Evolutionary conservation across 2,329 filamentous ascomycete species (phyloP), one percentile per base, ranked within the genome.

Genomic region (Neopestalotiopsis clavispora): DNA sequence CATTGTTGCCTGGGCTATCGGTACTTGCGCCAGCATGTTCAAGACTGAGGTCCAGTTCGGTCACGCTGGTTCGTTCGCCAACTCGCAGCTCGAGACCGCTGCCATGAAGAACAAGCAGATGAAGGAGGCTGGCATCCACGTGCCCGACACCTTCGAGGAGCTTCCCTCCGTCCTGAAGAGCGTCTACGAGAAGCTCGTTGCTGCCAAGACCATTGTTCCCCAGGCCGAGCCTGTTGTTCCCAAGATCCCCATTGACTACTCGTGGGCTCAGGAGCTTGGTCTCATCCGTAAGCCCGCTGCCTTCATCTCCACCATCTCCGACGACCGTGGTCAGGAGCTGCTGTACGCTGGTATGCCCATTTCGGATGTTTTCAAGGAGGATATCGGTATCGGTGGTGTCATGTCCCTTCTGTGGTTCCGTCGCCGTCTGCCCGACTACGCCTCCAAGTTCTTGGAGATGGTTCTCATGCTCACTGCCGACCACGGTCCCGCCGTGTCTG

Each of bases 351-450:
- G 96, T 80, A 97, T 99, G 94, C 96, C 96, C 80, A 99, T 99
- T 80, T 98, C 96, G n/a, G 96, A 99, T 81, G 96, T 99, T 73
- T 99, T 99, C 92, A 93, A 86, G 83, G 96, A 99, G 88, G 95
- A 98, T 77, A 98, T 99, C 78, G 96, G 96, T 77, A 98, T 99
- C 77, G 96, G 96, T 82, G 96, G 96, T 92, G 96, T 99, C 86
- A 99, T 99, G 96, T 98, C 96, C 71, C 91, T 99, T 69, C 89
- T 99, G 77, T 99, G 96, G 96, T 99, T 99, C 94, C 95, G 96
- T 80, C 95, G 96, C 84, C 93, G 96, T 80, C 92, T 99, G 72
- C 96, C 96, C 72, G 87, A 92, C 80, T 98, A 98, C 82, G 96
- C 96, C 79, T 97, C 94, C 89, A 97, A 97, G 86, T 99, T 99